Base-by-base conservation (phyloP, 768 basidiomycete species). In the Gyrodon lividus region DNA sequence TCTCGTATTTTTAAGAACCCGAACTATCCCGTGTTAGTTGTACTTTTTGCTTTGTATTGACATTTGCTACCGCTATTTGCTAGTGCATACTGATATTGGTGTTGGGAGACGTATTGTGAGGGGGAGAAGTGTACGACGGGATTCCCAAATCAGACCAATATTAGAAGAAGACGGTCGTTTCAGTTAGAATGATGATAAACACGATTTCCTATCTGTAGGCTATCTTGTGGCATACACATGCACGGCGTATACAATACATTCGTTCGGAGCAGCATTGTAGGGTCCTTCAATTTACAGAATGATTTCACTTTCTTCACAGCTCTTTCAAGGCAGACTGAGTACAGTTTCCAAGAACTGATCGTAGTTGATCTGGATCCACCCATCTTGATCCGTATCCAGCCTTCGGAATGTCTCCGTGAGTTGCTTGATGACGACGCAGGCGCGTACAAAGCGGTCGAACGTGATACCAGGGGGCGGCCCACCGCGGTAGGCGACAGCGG, bases 371-470 rank as follows among this genome's bases (percentile, higher is more conserved):
- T 75, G 72, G 65, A 81, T 46, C 81, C 73, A 64, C 70, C 64
- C 84, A 67, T 81, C 77, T 4, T 77, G 67, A 58, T 92, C 79
- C 26, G 77, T 74, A 56, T 92, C 89, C 44, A 86, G 74, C 41
- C 74, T 67, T 50, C 76, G 75, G 75, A 91, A 91, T 30, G 80
- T 68, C 70, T 92, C 89, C 33, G 78, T 81, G 58, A 89, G 74
- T 64, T 89, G 86, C 72, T 87, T 89, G 54, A 90, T 78, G 10
- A 83, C 85, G 51, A 93, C 90, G 59, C 90, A 92, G 20, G 87
- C 88, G 49, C 90, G 81, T 22, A 92, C 86, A 73, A 92, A 92
- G 56, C 89, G 86, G 66, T 92, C 91, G 61, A 92, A 92, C 5
- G 83, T 79, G 72, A 92, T 89, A 0, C 88, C 88, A 1, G 77